Evolutionary conservation across 1,284 basidiomycete genomes (phyloP), one percentile per base, ranked within the genome.

Genomic region (Chiua sp.): DNA sequence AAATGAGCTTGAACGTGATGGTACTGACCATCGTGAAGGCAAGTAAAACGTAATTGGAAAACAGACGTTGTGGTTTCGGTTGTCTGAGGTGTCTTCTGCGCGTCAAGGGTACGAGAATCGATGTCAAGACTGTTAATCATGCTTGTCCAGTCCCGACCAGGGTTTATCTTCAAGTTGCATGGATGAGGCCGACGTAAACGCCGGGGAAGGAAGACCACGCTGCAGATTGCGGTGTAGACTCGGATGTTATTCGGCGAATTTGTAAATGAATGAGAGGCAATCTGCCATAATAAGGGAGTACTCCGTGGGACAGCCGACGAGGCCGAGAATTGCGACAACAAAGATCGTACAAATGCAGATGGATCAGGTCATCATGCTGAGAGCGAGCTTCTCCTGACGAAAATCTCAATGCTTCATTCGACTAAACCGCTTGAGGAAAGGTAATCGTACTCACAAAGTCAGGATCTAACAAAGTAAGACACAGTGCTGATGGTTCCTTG

Each of bases 331-430:
- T 32, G 93, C 94, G 69, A 99, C 97, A 71, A 99, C 91, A 75
- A 99, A 99, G 59, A 97, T 83, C 5, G 94, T 90, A 68, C 87
- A 88, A 28, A 77, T 88, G 71, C 96, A 98, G 56, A 94, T 82
- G 72, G 98, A 90, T 96, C 96, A 98, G 71, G 99, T 98, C 77
- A 98, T 84, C 62, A 98, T 77, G 78, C 99, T 98, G 75, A 98
- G 87, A 5, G 96, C 93, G 2, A 99, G 82, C 79, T 98, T 99
- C 78, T 99, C 96, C 66, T 98, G 96, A 48, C 92, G 89, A 46
- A 99, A 85, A 70, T 99, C 98, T 62, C 91, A 78, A 15, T 96
- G 90, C 79, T 98, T 98, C 93, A 99, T 96, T 26, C 93, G 84
- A 2, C 93, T 93, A 57, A 94, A 70, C 73, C 85, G 87, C 20